A percentile compares a stretch with the other conserved stretches of the same genome.
phyloP scores from a whole-genome alignment of 1,284 basidiomycete species.

The Tausonia pullulans region DNA sequence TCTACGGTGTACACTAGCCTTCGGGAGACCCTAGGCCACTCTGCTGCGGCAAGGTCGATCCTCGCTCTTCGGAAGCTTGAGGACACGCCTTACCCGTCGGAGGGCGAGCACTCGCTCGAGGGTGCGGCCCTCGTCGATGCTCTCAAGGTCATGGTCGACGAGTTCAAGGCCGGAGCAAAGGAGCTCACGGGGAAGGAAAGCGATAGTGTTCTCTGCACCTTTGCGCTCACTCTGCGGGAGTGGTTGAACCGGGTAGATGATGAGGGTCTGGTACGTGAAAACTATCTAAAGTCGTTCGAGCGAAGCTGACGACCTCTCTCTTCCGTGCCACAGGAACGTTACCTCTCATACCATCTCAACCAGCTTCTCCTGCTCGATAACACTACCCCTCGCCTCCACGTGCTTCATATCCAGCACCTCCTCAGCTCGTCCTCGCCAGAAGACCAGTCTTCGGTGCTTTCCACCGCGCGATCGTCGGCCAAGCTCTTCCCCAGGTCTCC shows the following conservation, averaged over 20 bases:
- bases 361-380: conserved; percentile 15
- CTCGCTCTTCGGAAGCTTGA: conserved; percentile 26
- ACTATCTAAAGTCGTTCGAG: not conserved
- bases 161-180: conserved; percentile 13
- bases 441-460: not conserved
- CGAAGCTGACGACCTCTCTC: conserved; percentile 25
- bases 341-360: conserved; percentile 16
- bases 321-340: conserved; percentile 25
- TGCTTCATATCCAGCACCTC: conserved; percentile 25
- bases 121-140: conserved; percentile 24
- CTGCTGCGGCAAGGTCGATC: conserved; percentile 24
- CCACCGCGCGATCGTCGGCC: conserved; percentile 6
- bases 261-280: conserved; percentile 12
- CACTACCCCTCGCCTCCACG: conserved; percentile 26
- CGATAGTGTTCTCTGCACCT: conserved; percentile 23
- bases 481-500: conserved; percentile 12
- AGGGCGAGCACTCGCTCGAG: conserved; percentile 15
- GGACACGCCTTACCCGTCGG: conserved; percentile 29
- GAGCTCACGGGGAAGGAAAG: conserved; percentile 17
- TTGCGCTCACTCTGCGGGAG: conserved; percentile 28
- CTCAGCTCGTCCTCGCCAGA: conserved; percentile 3
- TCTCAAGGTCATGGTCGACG: conserved; percentile 7
- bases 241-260: conserved; percentile 19
- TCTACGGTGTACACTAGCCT: conserved; percentile 28
- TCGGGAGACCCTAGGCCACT: conserved; percentile 11